phyloP scores from a whole-genome alignment of 2,329 filamentous ascomycete genomes.

The Ascochyta fabae region DNA sequence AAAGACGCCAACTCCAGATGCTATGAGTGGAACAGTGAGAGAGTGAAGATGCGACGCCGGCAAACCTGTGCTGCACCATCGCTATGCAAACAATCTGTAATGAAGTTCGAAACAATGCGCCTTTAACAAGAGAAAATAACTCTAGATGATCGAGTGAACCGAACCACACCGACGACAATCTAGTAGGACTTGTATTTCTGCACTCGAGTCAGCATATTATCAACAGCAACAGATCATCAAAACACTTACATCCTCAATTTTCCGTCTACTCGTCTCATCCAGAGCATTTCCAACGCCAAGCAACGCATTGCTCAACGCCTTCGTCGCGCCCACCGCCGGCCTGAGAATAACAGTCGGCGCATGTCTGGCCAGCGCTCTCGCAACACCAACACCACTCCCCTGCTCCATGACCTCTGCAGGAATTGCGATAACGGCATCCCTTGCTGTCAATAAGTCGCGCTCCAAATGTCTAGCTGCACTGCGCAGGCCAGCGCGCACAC shows the following conservation, averaged over 20 bases:
- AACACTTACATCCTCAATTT: slow-evolving; percentile 83
- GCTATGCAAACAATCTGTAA: slow-evolving; percentile 23
- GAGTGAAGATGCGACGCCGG: slow-evolving; percentile 12
- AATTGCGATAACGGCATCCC: slow-evolving; percentile 93
- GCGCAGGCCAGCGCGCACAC: slow-evolving; percentile 82
- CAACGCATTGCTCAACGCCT: slow-evolving; percentile 85
- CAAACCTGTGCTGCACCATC: slow-evolving; percentile 17
- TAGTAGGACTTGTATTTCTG: slow-evolving; percentile 45
- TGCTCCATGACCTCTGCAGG: slow-evolving; percentile 91
- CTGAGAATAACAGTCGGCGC: slow-evolving; percentile 93
- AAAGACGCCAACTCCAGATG: background rate
- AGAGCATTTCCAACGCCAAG: slow-evolving; percentile 91
- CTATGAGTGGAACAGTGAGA: background rate
- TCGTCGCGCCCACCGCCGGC: slow-evolving; percentile 87
- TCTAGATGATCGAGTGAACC: too few relatives aligned
- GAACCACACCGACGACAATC: background rate
- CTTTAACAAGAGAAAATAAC: background rate
- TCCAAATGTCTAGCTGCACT: slow-evolving; percentile 83
- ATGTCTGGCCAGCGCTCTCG: slow-evolving; percentile 76
- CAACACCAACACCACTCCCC: slow-evolving; percentile 78
- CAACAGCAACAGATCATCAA: background rate
- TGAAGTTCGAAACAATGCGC: slow-evolving; percentile 2
- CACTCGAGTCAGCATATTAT: background rate
- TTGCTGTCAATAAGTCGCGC: slow-evolving; percentile 82
- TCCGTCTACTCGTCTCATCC: slow-evolving; percentile 80